Conservation (phyloP, 345 rosid species). For the Rubroshorea leprosula region DNA sequence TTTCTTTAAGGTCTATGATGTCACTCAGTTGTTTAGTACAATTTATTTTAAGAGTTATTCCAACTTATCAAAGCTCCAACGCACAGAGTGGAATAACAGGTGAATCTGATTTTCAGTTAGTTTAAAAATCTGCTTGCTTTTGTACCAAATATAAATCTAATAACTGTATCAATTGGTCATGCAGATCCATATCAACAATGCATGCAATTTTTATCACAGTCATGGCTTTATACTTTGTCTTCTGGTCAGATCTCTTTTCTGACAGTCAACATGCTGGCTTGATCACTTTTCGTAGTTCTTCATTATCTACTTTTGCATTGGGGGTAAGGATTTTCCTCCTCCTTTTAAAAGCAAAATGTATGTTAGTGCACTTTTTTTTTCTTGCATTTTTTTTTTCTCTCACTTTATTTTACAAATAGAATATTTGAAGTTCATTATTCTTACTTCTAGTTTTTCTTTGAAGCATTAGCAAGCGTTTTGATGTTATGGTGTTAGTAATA, state of each 20-base stretch:
- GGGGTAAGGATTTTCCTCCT: slow-evolving; percentile 39
- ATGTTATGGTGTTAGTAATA: no score
- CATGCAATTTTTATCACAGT: slow-evolving; percentile 57
- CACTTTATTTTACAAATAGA: no score
- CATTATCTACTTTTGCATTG: slow-evolving; percentile 40
- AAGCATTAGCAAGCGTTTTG: no score
- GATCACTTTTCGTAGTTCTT: slow-evolving; percentile 42
- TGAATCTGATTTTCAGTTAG: slow-evolving; percentile 16
- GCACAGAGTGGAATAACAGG: slow-evolving; percentile 69
- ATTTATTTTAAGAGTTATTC: slow-evolving; percentile 55
- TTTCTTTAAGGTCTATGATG: slow-evolving; percentile 50
- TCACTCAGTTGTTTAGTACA: slow-evolving; percentile 41
- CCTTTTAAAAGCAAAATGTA: neutral
- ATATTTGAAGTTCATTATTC: no score
- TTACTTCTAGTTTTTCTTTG: no score
- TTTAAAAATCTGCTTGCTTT: neutral
- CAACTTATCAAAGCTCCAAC: slow-evolving; percentile 39
- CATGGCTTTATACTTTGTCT: slow-evolving; percentile 55
- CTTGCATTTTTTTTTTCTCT: neutral
- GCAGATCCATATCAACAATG: slow-evolving; percentile 57
- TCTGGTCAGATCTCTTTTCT: slow-evolving; percentile 52
- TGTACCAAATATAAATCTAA: neutral
- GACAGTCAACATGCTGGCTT: slow-evolving; percentile 29
- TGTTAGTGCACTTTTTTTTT: neutral
- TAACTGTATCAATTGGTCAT: slow-evolving; percentile 6